Conservation (phyloP, 2,329 filamentous ascomycete genomes). For the Emericellopsis cladophorae region DNA sequence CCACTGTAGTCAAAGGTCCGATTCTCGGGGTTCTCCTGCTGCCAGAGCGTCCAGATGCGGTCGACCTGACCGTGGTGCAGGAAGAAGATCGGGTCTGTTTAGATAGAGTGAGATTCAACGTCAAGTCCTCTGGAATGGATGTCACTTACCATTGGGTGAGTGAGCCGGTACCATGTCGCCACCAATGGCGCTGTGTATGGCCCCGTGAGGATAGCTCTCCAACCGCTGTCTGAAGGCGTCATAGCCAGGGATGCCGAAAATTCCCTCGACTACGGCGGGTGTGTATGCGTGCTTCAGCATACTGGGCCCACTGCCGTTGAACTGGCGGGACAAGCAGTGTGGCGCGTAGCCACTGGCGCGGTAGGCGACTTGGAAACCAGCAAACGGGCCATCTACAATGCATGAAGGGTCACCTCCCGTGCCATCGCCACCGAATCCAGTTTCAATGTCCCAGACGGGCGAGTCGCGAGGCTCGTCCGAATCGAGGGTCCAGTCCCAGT, state of each 20-base stretch:
- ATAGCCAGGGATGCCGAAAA: slow-evolving; percentile 3
- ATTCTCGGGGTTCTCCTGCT: neutral
- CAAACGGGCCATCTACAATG: slow-evolving; percentile 12
- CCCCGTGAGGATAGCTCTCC: slow-evolving; percentile 13
- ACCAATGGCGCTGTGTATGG: slow-evolving; percentile 10
- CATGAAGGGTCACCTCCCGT: slow-evolving; percentile 2
- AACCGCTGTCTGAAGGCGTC: slow-evolving; percentile 5
- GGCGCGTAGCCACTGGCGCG: slow-evolving; percentile 1
- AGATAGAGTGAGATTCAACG: neutral
- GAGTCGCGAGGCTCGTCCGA: slow-evolving; percentile 10
- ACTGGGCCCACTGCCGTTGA: slow-evolving; percentile 6
- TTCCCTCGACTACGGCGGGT: no score
- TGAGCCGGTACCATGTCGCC: slow-evolving; percentile 15
- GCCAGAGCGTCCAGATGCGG: neutral
- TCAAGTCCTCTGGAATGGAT: neutral
- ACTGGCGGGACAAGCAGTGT: slow-evolving; percentile 14
- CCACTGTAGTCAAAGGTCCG: neutral
- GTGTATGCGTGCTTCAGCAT: neutral
- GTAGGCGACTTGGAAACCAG: slow-evolving; percentile 6
- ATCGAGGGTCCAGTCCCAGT: slow-evolving; percentile 23
- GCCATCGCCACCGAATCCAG: slow-evolving; percentile 18
- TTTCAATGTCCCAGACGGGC: slow-evolving; percentile 8
- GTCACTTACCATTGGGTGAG: slow-evolving; percentile 4
- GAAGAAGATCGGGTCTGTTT: neutral
- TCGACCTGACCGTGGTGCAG: neutral